Evolutionary conservation across 495 filamentous ascomycete species (phyloP).

Genomic region (Xylaria nigripes): DNA sequence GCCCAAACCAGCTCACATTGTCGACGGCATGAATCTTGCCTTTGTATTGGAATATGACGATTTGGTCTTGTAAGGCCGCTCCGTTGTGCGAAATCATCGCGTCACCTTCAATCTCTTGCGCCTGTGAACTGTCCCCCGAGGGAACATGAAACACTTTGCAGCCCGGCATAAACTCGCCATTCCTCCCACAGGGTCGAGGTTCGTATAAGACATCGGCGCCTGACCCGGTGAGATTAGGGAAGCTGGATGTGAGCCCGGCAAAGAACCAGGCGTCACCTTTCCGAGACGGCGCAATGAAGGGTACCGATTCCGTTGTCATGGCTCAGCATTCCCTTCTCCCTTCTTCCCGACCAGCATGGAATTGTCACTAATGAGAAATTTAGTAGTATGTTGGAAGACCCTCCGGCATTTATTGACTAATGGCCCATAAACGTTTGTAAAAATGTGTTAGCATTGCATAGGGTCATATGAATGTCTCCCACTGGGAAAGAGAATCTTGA

Average conservation of each 20-base stretch:
- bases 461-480: no score
- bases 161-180: constrained; percentile 25
- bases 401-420: not conserved
- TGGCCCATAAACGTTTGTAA: not conserved
- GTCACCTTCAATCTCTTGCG: constrained; percentile 33
- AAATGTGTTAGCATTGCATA: not conserved
- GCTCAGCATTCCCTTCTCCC: not conserved
- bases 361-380: not conserved
- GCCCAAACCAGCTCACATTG: constrained; percentile 38
- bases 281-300: constrained; percentile 24
- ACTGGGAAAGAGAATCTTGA: not conserved
- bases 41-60: constrained; percentile 49
- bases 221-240: constrained; percentile 39
- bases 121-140: constrained; percentile 30
- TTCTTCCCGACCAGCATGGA: not conserved
- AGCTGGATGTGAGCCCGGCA: constrained; percentile 42
- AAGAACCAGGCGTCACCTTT: constrained; percentile 35
- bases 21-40: constrained; percentile 53
- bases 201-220: constrained; percentile 30
- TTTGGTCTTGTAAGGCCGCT: constrained; percentile 46
- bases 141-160: constrained; percentile 53
- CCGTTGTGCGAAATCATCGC: constrained; percentile 13
- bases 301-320: constrained; percentile 2
- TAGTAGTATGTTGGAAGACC: not conserved
- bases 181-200: constrained; percentile 19